Conservation (phyloP, 495 filamentous ascomycete species). For the Opeltia flavorubescens region DNA sequence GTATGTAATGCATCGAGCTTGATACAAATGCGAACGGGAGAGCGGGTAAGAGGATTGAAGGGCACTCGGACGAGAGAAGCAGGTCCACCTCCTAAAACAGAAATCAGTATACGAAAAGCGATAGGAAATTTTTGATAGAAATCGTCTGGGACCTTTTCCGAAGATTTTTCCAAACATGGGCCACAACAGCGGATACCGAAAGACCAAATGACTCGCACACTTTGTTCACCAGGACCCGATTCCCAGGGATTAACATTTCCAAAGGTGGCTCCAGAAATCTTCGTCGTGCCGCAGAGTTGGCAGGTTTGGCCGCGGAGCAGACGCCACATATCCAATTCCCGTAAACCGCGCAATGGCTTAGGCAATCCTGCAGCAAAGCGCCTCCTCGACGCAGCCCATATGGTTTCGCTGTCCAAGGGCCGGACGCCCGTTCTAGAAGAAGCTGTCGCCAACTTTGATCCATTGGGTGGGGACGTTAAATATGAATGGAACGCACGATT, state of each 20-base stretch:
- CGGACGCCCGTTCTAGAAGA: conserved; percentile 14
- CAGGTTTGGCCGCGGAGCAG: conserved; percentile 28
- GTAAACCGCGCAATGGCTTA: conserved; percentile 26
- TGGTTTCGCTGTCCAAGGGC: conserved; percentile 24
- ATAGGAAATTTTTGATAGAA: neutral
- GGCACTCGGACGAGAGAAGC: conserved; percentile 41
- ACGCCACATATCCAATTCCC: conserved; percentile 35
- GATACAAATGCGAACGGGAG: conserved; percentile 53
- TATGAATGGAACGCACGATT: conserved; percentile 21
- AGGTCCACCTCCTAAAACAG: conserved; percentile 46
- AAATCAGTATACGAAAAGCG: neutral
- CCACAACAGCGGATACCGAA: conserved; percentile 51
- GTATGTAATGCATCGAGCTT: conserved; percentile 37
- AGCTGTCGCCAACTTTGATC: too few species aligned
- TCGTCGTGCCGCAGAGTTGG: conserved; percentile 27
- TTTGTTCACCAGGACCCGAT: conserved; percentile 35
- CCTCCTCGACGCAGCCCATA: conserved; percentile 34
- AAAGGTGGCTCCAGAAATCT: conserved; percentile 4
- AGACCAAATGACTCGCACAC: conserved; percentile 45
- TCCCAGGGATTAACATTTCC: conserved; percentile 27
- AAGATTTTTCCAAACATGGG: conserved; percentile 39
- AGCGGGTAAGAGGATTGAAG: conserved; percentile 41
- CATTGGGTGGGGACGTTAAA: conserved; percentile 19
- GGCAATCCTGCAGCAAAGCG: conserved; percentile 27
- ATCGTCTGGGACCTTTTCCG: conserved; percentile 40